Percentiles rank a stretch among this genome's conserved stretches.
Conservation (phyloP, 192 early-diverging fungal genomes). For the Nowakowskiella sp. region DNA sequence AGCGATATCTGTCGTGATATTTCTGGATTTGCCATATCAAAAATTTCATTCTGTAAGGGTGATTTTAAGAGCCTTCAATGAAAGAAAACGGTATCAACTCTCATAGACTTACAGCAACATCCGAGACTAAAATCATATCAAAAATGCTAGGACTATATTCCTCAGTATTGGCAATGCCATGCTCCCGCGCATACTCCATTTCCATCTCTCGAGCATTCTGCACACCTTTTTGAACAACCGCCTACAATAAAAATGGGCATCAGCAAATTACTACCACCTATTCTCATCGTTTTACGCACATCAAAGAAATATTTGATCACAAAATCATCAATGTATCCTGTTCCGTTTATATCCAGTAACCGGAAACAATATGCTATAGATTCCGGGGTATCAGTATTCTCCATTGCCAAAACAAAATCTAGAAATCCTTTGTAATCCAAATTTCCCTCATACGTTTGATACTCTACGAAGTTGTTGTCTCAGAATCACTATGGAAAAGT, state of each 20-base stretch:
- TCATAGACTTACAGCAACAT: too few species aligned
- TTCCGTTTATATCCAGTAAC: constrained; percentile 33
- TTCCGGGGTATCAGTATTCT: constrained; percentile 39
- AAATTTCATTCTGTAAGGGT: constrained; percentile 43
- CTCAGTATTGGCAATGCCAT: too few species aligned
- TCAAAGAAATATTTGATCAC: constrained; percentile 38
- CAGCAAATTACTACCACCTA: neutral
- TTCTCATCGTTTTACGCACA: constrained; percentile 8
- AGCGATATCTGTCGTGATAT: constrained; percentile 23
- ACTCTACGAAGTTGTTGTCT: constrained; percentile 8
- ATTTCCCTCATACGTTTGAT: constrained; percentile 33
- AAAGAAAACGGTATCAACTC: constrained; percentile 3
- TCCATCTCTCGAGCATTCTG: constrained; percentile 30
- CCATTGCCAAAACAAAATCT: constrained; percentile 45
- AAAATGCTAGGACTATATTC: neutral
- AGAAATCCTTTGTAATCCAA: constrained; percentile 41
- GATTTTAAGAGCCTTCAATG: neutral
- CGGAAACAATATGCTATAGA: constrained; percentile 37
- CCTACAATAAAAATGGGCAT: constrained; percentile 16
- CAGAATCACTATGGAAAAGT: neutral
- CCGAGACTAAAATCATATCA: neutral
- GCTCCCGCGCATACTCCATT: constrained; percentile 36
- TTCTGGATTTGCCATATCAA: constrained; percentile 47
- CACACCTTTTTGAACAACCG: constrained; percentile 32
- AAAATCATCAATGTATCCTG: constrained; percentile 39